Evolutionary conservation across 495 filamentous ascomycete genomes (phyloP).

Genomic region (Penicillium robsamsonii): DNA sequence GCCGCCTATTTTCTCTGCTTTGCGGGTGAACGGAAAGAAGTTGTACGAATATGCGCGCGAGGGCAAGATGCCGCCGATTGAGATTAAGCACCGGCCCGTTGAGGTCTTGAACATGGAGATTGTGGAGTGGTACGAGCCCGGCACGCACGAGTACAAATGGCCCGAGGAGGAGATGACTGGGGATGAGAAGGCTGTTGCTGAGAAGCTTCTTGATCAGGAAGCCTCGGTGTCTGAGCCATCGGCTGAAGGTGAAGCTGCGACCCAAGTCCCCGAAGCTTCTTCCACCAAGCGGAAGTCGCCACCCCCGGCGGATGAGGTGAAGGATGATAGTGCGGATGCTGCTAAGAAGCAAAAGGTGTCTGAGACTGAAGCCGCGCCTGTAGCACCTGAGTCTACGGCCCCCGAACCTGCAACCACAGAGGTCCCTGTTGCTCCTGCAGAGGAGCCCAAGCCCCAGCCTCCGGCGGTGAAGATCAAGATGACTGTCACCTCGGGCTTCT

Average conservation of each 20-base stretch:
- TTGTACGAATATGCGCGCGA: constrained; percentile 94
- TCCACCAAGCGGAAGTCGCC: constrained; percentile 36
- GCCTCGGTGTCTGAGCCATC: constrained; percentile 23
- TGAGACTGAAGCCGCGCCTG: constrained; percentile 23
- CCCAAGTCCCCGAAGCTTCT: constrained; percentile 15
- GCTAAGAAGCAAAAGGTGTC: constrained; percentile 40
- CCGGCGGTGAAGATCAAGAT: constrained; percentile 80
- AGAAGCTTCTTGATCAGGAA: constrained; percentile 59
- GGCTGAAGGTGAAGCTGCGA: constrained; percentile 22
- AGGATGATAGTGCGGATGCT: constrained; percentile 22
- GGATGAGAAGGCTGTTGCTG: constrained; percentile 69
- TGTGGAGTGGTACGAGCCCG: constrained; percentile 83
- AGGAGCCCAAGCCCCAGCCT: constrained; percentile 39
- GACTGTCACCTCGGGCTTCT: constrained; percentile 95
- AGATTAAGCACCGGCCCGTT: constrained; percentile 78
- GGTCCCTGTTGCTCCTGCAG: constrained; percentile 6
- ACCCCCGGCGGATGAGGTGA: constrained; percentile 27
- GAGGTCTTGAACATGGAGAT: constrained; percentile 73
- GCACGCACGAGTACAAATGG: constrained; percentile 67
- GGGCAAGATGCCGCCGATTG: constrained; percentile 76
- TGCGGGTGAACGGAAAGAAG: constrained; percentile 85
- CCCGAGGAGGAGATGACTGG: constrained; percentile 70
- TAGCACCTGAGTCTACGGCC: constrained; percentile 17
- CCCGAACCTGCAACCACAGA: constrained; percentile 19
- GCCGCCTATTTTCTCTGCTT: constrained; percentile 88